Evolutionary conservation across 2,329 filamentous ascomycete genomes (phyloP).

Genomic region (Sclerotinia subarctica): DNA sequence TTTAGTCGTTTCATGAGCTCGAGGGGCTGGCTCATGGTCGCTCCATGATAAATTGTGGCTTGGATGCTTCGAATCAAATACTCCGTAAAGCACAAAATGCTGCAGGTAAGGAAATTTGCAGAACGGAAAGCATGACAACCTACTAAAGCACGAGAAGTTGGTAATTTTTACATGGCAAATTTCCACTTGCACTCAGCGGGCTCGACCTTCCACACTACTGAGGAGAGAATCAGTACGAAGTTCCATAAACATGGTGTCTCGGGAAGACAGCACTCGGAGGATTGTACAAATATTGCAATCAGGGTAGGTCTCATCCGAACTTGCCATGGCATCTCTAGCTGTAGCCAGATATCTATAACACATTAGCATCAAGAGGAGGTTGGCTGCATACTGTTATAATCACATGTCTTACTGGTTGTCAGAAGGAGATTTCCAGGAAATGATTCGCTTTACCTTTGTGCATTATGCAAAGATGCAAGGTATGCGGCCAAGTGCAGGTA

Average conservation of each 20-base stretch:
- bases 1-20: conserved; percentile 14
- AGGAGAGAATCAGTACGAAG: not conserved
- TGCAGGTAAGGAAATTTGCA: conserved; percentile 16
- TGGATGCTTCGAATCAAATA: conserved; percentile 2
- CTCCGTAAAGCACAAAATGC: conserved; percentile 12
- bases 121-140: conserved; percentile 13
- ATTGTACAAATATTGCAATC: conserved; percentile 12
- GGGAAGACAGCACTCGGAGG: conserved; percentile 10
- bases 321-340: conserved; percentile 15
- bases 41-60: conserved; percentile 14
- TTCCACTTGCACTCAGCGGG: not conserved
- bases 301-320: conserved; percentile 17
- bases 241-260: conserved; percentile 17
- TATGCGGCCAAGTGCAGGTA: not conserved
- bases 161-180: conserved; percentile 1
- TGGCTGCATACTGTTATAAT: conserved; percentile 19
- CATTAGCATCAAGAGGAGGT: conserved; percentile 11
- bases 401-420: conserved; percentile 21
- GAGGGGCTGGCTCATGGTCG: conserved; percentile 2
- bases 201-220: not conserved
- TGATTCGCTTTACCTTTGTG: not conserved
- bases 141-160: conserved; percentile 13
- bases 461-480: conserved; percentile 13
- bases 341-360: not conserved
- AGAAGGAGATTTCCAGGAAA: not conserved